Base-by-base conservation (phyloP, 1,284 basidiomycete genomes). In the Fomitopsis schrenkii region DNA sequence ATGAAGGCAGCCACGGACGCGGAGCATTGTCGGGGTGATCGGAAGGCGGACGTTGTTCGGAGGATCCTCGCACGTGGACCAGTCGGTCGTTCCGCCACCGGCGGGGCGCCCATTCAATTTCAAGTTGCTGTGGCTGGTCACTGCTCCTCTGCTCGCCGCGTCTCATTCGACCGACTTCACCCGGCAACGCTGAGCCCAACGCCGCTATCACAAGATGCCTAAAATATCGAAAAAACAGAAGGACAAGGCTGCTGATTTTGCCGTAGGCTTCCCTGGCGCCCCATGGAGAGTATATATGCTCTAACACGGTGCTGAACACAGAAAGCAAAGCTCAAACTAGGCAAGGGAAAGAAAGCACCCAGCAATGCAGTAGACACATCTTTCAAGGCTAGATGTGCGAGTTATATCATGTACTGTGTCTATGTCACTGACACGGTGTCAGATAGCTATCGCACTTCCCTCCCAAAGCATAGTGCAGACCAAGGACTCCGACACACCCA, bases 271-370 rank as follows among this genome's bases (percentile, higher is more conserved):
- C 56, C 58, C 30, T 55, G 36, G 42, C n/a, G 12, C 46, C 45
- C 9, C 26, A 30, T 48, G 8, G 50, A 28, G 35, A 17, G 55
- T 17, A 22, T 22, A 22, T 22, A 30, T 50, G 55, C 61, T 55
- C 60, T 28, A 5, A 30, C 30, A 50, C 52, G 9, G 12, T 10
- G 3, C 14, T 40, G 36, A 26, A 17, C 15, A 38, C 76, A 97
- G 94, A 98, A 97, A 93, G 88, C 93, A 28, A 98, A 94, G 75
- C 83, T 97, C 53, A 98, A 97, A 76, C 90, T 99, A 56, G 97
- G 97, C 40, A 98, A 97, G 75, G 94, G 93, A 55, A 98, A 97
- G 75, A 87, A 92, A 71, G 71, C 79, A 8, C 82, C 94, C 9
- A 84, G 79, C 58, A 98, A 98, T 83, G 92, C 87, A 9, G 87